Evolutionary conservation across 2,329 filamentous ascomycete genomes (phyloP).

Genomic region (Trichoderma sp.): DNA sequence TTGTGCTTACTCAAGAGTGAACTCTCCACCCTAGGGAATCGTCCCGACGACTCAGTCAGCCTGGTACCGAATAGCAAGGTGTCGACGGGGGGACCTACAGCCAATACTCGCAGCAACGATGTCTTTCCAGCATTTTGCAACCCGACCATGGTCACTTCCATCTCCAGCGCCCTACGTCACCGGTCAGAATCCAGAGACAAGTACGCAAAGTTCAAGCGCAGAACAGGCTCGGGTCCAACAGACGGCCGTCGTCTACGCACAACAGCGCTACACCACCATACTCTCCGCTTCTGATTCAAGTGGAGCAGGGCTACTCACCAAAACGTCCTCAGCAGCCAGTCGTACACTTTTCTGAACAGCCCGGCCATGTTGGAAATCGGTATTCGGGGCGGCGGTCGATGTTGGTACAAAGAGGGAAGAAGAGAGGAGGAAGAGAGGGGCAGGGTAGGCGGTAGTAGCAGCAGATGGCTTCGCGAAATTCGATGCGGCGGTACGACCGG

Average conservation of each 20-base stretch:
- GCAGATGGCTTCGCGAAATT: slow-evolving; percentile 11
- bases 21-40: slow-evolving; percentile 82
- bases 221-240: background rate
- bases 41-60: slow-evolving; percentile 28
- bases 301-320: slow-evolving; percentile 64
- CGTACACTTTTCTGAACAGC: slow-evolving; percentile 92
- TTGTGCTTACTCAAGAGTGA: slow-evolving; percentile 88
- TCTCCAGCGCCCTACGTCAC: slow-evolving; percentile 82
- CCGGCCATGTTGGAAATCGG: slow-evolving; percentile 68
- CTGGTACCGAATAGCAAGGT: slow-evolving; percentile 29
- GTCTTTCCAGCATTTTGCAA: slow-evolving; percentile 98
- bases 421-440: background rate
- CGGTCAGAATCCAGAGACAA: slow-evolving; percentile 22
- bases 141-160: slow-evolving; percentile 99
- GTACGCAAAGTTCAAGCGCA: slow-evolving; percentile 24
- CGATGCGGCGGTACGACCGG: slow-evolving; percentile 15
- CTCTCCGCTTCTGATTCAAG: slow-evolving; percentile 10
- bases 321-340: slow-evolving; percentile 97
- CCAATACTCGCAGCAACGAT: slow-evolving; percentile 86
- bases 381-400: slow-evolving; percentile 13
- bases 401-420: background rate
- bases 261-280: slow-evolving; percentile 9
- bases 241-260: slow-evolving; percentile 1
- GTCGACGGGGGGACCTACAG: slow-evolving; percentile 65
- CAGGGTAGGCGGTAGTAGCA: slow-evolving; percentile 10